phyloP scores from a whole-genome alignment of 2,329 filamentous ascomycete genomes.

The Cordyceps tenuipes region DNA sequence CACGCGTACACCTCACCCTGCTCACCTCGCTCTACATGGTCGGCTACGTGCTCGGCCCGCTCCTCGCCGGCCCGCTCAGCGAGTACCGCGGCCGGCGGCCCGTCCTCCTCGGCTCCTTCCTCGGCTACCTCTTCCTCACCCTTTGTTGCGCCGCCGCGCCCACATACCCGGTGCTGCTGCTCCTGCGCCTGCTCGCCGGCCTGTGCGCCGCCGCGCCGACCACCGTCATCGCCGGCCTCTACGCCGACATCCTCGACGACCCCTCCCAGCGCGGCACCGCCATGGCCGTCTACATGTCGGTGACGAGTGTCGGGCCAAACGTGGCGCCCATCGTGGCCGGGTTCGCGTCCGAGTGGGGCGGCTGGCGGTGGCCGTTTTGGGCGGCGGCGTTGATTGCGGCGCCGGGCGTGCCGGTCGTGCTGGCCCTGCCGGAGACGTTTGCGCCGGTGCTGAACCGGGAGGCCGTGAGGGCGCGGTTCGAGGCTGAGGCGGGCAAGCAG shows the following conservation, averaged over 20 bases:
- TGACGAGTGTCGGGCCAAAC: slow-evolving; percentile 28
- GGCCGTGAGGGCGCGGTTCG: slow-evolving; percentile 30
- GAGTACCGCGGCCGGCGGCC: slow-evolving; percentile 27
- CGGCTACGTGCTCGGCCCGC: slow-evolving; percentile 27
- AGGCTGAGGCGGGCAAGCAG: slow-evolving; percentile 32
- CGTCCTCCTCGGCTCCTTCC: slow-evolving; percentile 25
- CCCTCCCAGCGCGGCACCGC: slow-evolving; percentile 25
- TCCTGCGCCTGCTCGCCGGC: slow-evolving; percentile 30
- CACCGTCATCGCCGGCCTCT: slow-evolving; percentile 25
- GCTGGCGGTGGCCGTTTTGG: slow-evolving; percentile 35
- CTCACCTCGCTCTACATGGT: slow-evolving; percentile 30
- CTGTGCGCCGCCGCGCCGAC: slow-evolving; percentile 27
- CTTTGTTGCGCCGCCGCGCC: slow-evolving; percentile 30
- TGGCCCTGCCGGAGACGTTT: slow-evolving; percentile 39
- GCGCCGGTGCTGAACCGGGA: slow-evolving; percentile 41
- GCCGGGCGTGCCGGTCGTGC: slow-evolving; percentile 22
- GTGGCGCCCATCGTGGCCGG: slow-evolving; percentile 45
- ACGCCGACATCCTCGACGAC: slow-evolving; percentile 25
- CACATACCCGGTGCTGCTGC: slow-evolving; percentile 34
- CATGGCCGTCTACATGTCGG: slow-evolving; percentile 27
- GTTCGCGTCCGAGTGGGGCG: slow-evolving; percentile 32
- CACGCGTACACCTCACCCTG: slow-evolving; percentile 22
- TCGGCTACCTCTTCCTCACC: slow-evolving; percentile 27
- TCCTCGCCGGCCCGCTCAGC: slow-evolving; percentile 27
- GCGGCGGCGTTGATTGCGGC: slow-evolving; percentile 26